phyloP scores from a whole-genome alignment of 1,284 basidiomycete species.

The Inonotus obliquus region DNA sequence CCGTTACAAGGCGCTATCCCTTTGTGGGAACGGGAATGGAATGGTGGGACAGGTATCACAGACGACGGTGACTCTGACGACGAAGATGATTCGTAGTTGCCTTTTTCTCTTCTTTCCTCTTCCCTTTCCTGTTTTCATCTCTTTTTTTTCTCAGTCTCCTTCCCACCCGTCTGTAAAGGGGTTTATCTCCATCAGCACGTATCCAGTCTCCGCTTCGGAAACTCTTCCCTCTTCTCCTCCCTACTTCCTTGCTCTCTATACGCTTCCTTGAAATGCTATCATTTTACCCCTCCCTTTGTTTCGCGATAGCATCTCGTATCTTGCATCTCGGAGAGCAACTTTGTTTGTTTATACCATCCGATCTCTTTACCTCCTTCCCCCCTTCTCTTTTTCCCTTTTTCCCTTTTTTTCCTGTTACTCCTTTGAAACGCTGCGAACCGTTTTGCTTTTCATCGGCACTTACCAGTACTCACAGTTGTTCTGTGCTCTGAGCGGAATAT shows the following conservation, averaged over 20 bases:
- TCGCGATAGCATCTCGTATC: too few species aligned
- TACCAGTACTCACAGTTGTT: too few species aligned
- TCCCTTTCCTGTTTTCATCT: neutral
- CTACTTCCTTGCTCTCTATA: neutral
- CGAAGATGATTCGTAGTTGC: conserved; percentile 16
- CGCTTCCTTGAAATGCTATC: neutral
- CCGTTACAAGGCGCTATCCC: conserved; percentile 35
- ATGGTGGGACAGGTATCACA: conserved; percentile 53
- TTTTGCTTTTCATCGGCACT: too few species aligned
- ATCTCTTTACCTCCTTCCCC: neutral
- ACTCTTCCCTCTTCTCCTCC: neutral
- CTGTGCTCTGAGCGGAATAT: too few species aligned
- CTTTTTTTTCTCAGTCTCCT: neutral
- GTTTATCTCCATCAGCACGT: too few species aligned
- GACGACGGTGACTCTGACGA: conserved; percentile 34
- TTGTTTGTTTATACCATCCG: neutral
- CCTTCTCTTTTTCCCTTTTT: neutral
- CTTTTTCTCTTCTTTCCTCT: neutral
- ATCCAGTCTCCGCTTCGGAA: neutral
- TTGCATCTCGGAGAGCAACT: neutral
- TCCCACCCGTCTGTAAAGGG: neutral
- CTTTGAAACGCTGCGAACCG: too few species aligned
- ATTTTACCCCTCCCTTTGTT: neutral
- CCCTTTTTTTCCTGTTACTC: too few species aligned
- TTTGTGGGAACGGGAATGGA: conserved; percentile 76